A percentile compares a stretch with the other conserved stretches of the same genome.
Conservation (phyloP, 2,329 filamentous ascomycete genomes). For the Teratosphaeria gauchensis region DNA sequence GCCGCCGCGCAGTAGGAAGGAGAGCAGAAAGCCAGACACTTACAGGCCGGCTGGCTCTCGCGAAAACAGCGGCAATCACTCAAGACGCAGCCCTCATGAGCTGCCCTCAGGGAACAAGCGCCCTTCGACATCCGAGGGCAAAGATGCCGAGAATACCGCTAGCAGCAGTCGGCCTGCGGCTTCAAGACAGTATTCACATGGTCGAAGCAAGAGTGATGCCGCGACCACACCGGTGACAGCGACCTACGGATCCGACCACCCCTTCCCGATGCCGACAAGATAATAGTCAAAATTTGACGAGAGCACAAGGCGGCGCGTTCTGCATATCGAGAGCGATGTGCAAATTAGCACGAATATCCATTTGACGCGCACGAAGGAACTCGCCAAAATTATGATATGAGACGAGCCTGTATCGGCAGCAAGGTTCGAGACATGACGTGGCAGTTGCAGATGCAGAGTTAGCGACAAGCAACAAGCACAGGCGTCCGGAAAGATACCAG, state of each 20-base stretch:
- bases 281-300: not conserved
- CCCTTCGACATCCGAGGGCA: constrained; percentile 3
- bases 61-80: not conserved
- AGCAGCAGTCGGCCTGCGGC: not conserved
- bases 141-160: not conserved
- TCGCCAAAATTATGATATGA: not conserved
- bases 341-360: not conserved
- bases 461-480: not conserved
- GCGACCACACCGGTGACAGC: constrained; percentile 5
- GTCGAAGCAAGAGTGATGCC: constrained; percentile 10
- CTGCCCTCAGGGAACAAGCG: constrained; percentile 1
- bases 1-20: constrained; percentile 5
- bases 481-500: not conserved
- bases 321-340: not conserved
- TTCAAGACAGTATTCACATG: constrained; percentile 2
- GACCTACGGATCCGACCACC: not conserved
- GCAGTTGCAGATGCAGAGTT: not conserved
- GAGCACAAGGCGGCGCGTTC: not conserved
- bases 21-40: constrained; percentile 13
- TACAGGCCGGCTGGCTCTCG: constrained; percentile 13
- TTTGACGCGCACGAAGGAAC: not conserved
- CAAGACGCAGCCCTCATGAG: not conserved
- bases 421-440: not conserved
- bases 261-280: constrained; percentile 1
- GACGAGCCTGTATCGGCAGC: not conserved